Evolutionary conservation across 495 filamentous ascomycete genomes (phyloP).

Genomic region (Usnea hakonensis): DNA sequence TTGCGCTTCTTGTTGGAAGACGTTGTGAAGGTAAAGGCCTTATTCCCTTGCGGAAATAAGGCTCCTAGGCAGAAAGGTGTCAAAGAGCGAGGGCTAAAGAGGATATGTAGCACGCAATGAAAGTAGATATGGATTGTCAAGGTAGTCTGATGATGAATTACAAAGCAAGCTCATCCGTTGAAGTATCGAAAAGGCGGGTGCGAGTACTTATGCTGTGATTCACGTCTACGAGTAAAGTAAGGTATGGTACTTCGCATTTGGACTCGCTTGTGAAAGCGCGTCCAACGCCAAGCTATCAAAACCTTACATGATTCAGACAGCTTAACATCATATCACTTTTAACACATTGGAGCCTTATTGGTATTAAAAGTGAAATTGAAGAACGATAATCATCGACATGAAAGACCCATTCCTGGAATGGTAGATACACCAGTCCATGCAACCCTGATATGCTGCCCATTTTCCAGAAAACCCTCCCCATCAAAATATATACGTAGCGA

Average conservation of each 20-base stretch:
- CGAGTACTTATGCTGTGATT: too few relatives aligned
- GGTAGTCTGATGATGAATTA: not conserved
- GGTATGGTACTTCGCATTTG: not conserved
- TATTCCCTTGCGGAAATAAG: constrained; percentile 27
- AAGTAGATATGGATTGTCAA: not conserved
- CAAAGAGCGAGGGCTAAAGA: not conserved
- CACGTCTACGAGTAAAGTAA: too few relatives aligned
- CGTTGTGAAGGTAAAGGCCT: constrained; percentile 26
- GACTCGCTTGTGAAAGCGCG: not conserved
- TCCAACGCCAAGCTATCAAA: constrained; percentile 1
- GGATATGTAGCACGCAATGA: not conserved
- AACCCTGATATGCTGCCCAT: not conserved
- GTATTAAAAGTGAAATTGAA: not conserved
- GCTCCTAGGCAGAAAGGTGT: constrained; percentile 13
- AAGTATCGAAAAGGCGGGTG: not conserved
- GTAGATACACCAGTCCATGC: not conserved
- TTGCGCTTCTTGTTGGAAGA: constrained; percentile 28
- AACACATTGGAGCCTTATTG: not conserved
- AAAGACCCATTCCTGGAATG: not conserved
- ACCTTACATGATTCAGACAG: not conserved
- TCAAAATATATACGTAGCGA: not conserved
- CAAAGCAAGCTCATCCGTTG: not conserved
- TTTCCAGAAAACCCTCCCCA: not conserved
- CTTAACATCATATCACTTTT: not conserved
- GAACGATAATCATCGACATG: not conserved